Evolutionary conservation across 2,329 filamentous ascomycete genomes (phyloP).

Genomic region (Helotiales sp.): DNA sequence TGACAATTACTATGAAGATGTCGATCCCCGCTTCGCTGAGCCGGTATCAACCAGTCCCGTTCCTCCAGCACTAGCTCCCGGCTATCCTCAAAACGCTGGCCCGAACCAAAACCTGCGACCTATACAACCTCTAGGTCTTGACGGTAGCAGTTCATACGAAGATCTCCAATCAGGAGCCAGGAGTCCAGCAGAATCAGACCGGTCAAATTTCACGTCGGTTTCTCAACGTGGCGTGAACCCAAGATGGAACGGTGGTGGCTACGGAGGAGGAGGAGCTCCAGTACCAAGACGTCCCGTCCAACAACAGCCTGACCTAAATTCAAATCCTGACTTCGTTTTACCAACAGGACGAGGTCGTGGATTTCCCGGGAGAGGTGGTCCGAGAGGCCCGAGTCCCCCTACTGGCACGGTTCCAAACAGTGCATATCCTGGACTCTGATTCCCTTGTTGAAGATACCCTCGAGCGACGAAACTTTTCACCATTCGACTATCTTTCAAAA

Average conservation of each 20-base stretch:
- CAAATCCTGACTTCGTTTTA: conserved; percentile 84
- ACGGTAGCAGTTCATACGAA: conserved; percentile 55
- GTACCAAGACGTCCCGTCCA: conserved; percentile 26
- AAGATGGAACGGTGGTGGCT: conserved; percentile 62
- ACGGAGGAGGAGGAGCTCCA: conserved; percentile 37
- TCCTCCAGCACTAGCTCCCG: conserved; percentile 35
- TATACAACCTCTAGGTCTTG: conserved; percentile 23
- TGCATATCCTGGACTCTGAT: conserved; percentile 46
- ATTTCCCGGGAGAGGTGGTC: conserved; percentile 14
- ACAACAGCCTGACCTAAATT: conserved; percentile 68
- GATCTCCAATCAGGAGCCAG: conserved; percentile 61
- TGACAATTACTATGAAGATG: conserved; percentile 82
- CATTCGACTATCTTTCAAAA: conserved; percentile 15
- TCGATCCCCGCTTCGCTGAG: conserved; percentile 82
- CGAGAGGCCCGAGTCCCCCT: conserved; percentile 29
- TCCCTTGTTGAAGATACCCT: background rate
- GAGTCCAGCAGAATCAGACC: conserved; percentile 76
- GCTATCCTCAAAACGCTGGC: conserved; percentile 24
- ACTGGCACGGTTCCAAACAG: conserved; percentile 53
- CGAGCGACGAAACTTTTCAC: conserved; percentile 16
- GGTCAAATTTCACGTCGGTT: conserved; percentile 85
- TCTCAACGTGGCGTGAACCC: conserved; percentile 88
- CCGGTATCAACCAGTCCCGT: conserved; percentile 27
- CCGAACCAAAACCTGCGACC: conserved; percentile 32
- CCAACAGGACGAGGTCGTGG: conserved; percentile 42